phyloP scores from a whole-genome alignment of 345 rosid genomes.

The Syzygium grande region DNA sequence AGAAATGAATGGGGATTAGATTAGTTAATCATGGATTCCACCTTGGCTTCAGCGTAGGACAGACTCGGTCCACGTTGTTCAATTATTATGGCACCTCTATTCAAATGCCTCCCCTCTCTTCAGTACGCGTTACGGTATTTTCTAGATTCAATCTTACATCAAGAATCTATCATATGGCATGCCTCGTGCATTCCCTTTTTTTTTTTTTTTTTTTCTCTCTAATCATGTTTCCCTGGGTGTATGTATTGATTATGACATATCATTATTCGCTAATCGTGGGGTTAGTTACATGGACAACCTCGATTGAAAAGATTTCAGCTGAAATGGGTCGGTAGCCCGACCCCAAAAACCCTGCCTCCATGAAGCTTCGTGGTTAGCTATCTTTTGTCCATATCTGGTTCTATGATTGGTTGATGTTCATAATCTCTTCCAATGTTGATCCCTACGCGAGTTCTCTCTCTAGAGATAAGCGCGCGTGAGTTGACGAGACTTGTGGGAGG shows the following conservation, averaged over 20 bases:
- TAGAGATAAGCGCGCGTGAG: background rate
- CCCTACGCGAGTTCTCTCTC: background rate
- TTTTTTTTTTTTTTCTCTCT: background rate
- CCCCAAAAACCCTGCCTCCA: background rate
- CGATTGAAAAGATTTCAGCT: background rate
- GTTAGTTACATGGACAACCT: background rate
- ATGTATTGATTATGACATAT: background rate
- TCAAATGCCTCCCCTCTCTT: background rate
- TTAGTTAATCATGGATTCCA: conserved; percentile 1
- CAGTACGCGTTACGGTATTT: background rate
- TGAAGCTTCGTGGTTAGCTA: background rate
- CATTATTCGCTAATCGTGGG: background rate
- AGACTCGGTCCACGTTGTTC: conserved; percentile 38
- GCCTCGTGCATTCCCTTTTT: conserved; percentile 12
- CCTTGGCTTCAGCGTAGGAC: conserved; percentile 30
- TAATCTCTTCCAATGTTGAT: background rate
- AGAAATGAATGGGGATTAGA: background rate
- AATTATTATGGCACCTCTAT: conserved; percentile 7
- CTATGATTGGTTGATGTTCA: background rate
- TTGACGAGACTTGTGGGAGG: background rate
- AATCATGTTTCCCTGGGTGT: background rate
- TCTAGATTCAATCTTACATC: conserved; percentile 22
- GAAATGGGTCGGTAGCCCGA: conserved; percentile 30
- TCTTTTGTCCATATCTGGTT: background rate
- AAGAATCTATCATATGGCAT: conserved; percentile 22